Percentiles rank a stretch among this genome's conserved stretches.
Conservation (phyloP, 306 rosid genomes). For the Styphnolobium japonicum region DNA sequence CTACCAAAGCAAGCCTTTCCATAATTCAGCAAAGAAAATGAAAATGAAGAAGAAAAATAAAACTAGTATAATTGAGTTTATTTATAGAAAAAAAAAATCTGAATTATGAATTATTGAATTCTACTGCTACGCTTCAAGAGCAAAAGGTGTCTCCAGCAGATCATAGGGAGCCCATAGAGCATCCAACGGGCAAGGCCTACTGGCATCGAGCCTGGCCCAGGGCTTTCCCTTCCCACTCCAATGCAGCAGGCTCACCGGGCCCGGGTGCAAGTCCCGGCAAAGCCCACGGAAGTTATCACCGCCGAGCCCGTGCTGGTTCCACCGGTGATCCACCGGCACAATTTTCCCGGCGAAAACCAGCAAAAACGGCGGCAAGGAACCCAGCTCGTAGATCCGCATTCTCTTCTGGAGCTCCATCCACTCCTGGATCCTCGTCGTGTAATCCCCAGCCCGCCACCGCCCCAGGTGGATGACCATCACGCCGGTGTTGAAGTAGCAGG, state of each 20-base stretch:
- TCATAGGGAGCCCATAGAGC: constrained; percentile 92
- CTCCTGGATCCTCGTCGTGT: constrained; percentile 65
- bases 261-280: constrained; percentile 73
- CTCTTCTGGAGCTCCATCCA: constrained; percentile 98
- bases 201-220: constrained; percentile 77
- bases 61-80: neutral
- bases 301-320: constrained; percentile 98
- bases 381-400: constrained; percentile 91
- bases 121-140: constrained; percentile 45
- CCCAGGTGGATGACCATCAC: constrained; percentile 87
- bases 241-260: constrained; percentile 85
- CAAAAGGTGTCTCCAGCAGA: constrained; percentile 48
- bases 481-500: constrained; percentile 92
- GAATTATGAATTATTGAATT: too few species aligned
- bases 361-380: constrained; percentile 84
- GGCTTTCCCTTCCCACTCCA: constrained; percentile 99
- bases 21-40: neutral
- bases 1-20: neutral
- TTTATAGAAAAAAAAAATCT: neutral
- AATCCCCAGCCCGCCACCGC: constrained; percentile 73
- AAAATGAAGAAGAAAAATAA: too few species aligned
- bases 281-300: constrained; percentile 81
- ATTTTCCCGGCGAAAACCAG: constrained; percentile 79
- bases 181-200: constrained; percentile 81
- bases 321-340: constrained; percentile 71